Percentiles rank a stretch among this genome's conserved stretches.
These are phyloP conservation scores for Ophiocordyceps sinensis DNA, from an alignment of 2,329 filamentous ascomycete species.

Conservation along the genomic window DNA sequence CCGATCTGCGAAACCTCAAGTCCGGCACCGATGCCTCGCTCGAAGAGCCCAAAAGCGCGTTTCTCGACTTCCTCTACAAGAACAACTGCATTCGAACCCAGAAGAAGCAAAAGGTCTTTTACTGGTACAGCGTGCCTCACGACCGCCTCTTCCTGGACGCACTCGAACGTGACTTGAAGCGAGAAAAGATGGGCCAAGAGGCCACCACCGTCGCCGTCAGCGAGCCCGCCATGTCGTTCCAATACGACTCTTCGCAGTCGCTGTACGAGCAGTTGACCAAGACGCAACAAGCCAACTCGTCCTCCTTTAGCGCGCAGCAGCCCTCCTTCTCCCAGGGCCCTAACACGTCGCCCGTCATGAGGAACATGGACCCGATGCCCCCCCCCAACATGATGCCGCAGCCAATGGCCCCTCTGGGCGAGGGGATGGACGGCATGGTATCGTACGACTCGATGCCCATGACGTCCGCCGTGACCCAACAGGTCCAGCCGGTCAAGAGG, in stretches of 20 bases:
- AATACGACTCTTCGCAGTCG: slow-evolving; percentile 98
- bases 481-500: slow-evolving; percentile 59
- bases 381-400: slow-evolving; percentile 67
- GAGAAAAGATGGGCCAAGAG: slow-evolving; percentile 99
- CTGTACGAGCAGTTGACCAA: slow-evolving; percentile 99
- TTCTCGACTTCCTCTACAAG: slow-evolving; percentile 98
- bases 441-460: slow-evolving; percentile 57
- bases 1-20: slow-evolving; percentile 93
- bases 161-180: slow-evolving; percentile 90
- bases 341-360: slow-evolving; percentile 76
- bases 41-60: slow-evolving; percentile 96
- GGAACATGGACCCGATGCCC: slow-evolving; percentile 87
- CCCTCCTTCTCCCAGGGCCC: slow-evolving; percentile 60
- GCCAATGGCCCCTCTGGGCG: slow-evolving; percentile 39
- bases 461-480: slow-evolving; percentile 53
- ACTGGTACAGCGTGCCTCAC: slow-evolving; percentile 99
- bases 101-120: slow-evolving; percentile 99
- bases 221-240: slow-evolving; percentile 94
- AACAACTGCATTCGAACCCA: slow-evolving; percentile 99
- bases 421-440: slow-evolving; percentile 59
- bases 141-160: slow-evolving; percentile 96
- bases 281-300: slow-evolving; percentile 96
- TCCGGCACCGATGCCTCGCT: slow-evolving; percentile 95
- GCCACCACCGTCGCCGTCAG: slow-evolving; percentile 92
- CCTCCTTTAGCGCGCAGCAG: slow-evolving; percentile 78